Percentiles rank a stretch among this genome's conserved stretches.
Conservation (phyloP, 2,329 filamentous ascomycete genomes). For the Coleophoma crateriformis region DNA sequence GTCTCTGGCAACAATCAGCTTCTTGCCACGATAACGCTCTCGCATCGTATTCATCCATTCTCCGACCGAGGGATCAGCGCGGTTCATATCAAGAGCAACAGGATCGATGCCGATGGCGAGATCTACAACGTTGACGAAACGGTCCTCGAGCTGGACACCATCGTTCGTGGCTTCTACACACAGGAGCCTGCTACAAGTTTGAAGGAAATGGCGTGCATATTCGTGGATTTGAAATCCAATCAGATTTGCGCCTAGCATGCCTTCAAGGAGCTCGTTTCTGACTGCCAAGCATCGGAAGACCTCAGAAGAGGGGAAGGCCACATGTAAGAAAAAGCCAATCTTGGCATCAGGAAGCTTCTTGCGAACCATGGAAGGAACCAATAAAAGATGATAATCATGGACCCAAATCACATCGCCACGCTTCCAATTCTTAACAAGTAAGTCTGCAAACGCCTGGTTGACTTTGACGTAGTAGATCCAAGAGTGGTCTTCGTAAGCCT, state of each 20-base stretch:
- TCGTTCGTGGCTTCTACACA: conserved; percentile 86
- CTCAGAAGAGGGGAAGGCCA: conserved; percentile 92
- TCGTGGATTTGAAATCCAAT: conserved; percentile 92
- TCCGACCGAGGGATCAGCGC: conserved; percentile 66
- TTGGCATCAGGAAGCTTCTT: conserved; percentile 87
- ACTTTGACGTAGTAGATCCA: conserved; percentile 92
- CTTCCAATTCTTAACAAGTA: conserved; percentile 88
- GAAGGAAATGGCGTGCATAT: conserved; percentile 89
- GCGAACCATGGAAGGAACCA: conserved; percentile 85
- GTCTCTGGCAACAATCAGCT: conserved; percentile 85
- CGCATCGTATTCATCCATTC: conserved; percentile 76
- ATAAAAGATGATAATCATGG: conserved; percentile 88
- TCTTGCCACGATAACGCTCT: conserved; percentile 82
- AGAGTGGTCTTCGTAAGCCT: conserved; percentile 94
- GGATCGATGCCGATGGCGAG: conserved; percentile 91
- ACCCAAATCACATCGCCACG: conserved; percentile 90
- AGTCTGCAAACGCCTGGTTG: conserved; percentile 89
- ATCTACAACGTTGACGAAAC: conserved; percentile 83
- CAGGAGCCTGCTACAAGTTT: conserved; percentile 88
- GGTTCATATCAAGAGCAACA: conserved; percentile 63
- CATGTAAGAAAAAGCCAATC: conserved; percentile 94
- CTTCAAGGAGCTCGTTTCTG: conserved; percentile 80
- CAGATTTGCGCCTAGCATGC: conserved; percentile 88
- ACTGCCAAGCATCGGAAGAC: conserved; percentile 89
- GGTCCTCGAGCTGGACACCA: conserved; percentile 84